A percentile compares a stretch with the other conserved stretches of the same genome.
These are phyloP conservation scores for Emericellopsis terricola DNA, from an alignment of 495 filamentous ascomycete genomes.

Conservation along the genomic window DNA sequence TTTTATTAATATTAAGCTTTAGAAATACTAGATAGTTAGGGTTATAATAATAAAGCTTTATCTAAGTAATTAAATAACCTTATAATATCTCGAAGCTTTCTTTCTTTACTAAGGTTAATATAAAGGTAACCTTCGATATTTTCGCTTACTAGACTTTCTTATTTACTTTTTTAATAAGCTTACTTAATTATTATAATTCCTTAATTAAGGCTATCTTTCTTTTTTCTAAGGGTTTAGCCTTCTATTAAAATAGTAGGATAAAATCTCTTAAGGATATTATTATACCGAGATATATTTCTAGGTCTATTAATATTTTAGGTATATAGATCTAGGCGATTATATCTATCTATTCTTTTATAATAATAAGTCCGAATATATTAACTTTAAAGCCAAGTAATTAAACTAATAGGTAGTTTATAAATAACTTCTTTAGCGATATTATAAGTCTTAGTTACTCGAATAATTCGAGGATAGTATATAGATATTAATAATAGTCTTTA, in stretches of 20 bases:
- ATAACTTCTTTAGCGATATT: neutral
- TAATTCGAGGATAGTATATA: neutral
- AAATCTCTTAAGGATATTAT: neutral
- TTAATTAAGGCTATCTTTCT: neutral
- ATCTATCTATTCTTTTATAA: neutral
- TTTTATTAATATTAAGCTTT: neutral
- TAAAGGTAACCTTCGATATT: neutral
- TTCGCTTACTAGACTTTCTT: neutral
- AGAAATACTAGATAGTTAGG: neutral
- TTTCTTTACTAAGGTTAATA: neutral
- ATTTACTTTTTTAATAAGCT: neutral
- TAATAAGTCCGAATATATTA: neutral
- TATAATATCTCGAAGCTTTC: neutral
- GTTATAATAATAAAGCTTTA: neutral
- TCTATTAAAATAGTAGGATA: neutral
- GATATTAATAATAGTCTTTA: neutral
- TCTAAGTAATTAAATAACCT: neutral
- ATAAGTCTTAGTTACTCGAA: neutral
- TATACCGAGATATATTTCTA: neutral
- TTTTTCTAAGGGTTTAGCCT: neutral
- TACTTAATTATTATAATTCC: neutral
- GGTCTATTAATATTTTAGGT: neutral
- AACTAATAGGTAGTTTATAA: neutral
- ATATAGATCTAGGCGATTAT: neutral
- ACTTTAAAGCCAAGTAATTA: neutral